Base-by-base conservation (phyloP, 805 yeast species). In the Candida succiphila region DNA sequence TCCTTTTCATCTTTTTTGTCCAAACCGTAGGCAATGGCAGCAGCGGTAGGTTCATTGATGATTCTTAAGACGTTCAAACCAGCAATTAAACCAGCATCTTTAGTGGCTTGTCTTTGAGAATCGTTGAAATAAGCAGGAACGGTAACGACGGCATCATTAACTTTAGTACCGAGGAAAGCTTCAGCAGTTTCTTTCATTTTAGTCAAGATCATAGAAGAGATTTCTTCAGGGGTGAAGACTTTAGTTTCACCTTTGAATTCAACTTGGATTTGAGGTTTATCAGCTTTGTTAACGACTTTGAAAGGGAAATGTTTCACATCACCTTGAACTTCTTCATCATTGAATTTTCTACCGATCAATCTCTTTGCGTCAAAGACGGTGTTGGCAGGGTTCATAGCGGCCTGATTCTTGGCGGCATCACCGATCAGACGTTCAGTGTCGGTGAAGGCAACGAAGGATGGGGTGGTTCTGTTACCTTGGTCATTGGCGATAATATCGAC, bases 401-500 rank as follows among this genome's bases (percentile, higher is more conserved):
- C 96, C 68, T 87, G 96, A 65, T 87, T 87, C 78, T 87, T 87
- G 46, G 96, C 96, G 43, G 95, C 89, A 61, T 85, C 95, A 67
- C 96, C 96, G 54, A 86, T 83, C 52, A 86, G 71, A 66, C 96
- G 78, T 69, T 87, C 96, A 35, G 82, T 74, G 49, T 82, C 92
- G 31, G 95, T 84, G 71, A 87, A 87, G 29, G 95, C 95, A 36
- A 88, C 96, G 58, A 82, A 88, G 18, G 96, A 88, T 37, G 96
- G 96, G 33, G 96, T 88, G 36, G 88, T 87, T 72, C 96, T 83
- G 77, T 88, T 87, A 77, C 96, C 96, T 69, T 88, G 96, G 64
- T 88, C 96, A 61, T 88, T 88, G 53, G 96, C 95, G 57, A 87
- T 84, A 61, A 87, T 87, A 63, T 87, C 96, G 36, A 88, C 96